Evolutionary conservation across 2,329 filamentous ascomycete species (phyloP).

Genomic region (Trichocomaceae sp.): DNA sequence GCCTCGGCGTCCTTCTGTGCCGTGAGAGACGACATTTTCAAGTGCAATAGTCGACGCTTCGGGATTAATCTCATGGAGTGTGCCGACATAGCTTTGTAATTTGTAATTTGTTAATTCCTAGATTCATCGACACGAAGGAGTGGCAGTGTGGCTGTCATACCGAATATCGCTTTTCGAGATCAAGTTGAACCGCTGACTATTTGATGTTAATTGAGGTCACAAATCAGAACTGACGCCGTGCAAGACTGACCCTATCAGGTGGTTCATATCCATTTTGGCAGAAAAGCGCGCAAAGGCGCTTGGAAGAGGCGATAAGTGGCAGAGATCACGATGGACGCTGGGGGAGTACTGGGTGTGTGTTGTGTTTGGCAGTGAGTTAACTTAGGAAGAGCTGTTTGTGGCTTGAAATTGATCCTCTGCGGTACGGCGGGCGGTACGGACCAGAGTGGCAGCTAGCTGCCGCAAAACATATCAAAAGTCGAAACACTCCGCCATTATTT

Average conservation of each 20-base stretch:
- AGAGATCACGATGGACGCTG: slow-evolving; percentile 18
- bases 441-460: background rate
- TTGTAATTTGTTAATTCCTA: slow-evolving; percentile 27
- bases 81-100: slow-evolving; percentile 90
- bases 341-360: slow-evolving; percentile 17
- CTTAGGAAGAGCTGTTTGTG: slow-evolving; percentile 16
- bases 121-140: background rate
- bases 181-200: slow-evolving; percentile 85
- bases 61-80: slow-evolving; percentile 95
- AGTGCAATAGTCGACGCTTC: slow-evolving; percentile 94
- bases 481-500: too few species aligned
- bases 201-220: slow-evolving; percentile 31
- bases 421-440: background rate
- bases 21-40: slow-evolving; percentile 90
- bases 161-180: slow-evolving; percentile 97
- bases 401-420: slow-evolving; percentile 12
- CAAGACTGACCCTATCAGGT: slow-evolving; percentile 42
- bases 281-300: slow-evolving; percentile 29
- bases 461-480: too few species aligned
- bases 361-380: background rate
- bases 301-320: slow-evolving; percentile 12
- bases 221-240: slow-evolving; percentile 22
- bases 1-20: slow-evolving; percentile 81
- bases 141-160: slow-evolving; percentile 47
- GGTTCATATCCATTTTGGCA: slow-evolving; percentile 44